These are phyloP conservation scores for Thelonectria rubi DNA, from an alignment of 2,329 filamentous ascomycete genomes.

Conservation along the genomic window DNA sequence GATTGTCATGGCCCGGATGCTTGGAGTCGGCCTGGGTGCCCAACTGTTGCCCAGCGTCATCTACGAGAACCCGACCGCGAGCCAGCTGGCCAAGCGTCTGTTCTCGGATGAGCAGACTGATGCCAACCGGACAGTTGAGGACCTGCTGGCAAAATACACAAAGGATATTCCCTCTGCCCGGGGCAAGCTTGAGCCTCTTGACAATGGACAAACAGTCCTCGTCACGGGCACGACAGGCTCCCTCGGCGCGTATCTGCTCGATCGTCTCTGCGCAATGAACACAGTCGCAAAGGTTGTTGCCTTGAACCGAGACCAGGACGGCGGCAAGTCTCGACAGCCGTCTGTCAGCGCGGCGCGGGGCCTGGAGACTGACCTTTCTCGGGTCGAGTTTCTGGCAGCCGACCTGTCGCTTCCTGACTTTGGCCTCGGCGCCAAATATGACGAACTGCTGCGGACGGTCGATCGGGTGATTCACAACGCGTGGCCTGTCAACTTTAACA, in stretches of 20 bases:
- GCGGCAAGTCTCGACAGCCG: constrained; percentile 50
- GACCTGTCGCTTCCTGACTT: constrained; percentile 59
- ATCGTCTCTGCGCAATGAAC: constrained; percentile 43
- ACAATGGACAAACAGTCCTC: constrained; percentile 67
- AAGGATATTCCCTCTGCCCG: background rate
- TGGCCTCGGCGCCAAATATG: constrained; percentile 52
- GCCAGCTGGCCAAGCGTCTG: background rate
- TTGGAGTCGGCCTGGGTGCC: background rate
- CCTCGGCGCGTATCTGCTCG: constrained; percentile 77
- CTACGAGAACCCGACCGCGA: constrained; percentile 6
- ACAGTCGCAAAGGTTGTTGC: constrained; percentile 39
- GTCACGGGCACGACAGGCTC: constrained; percentile 91
- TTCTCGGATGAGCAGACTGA: background rate
- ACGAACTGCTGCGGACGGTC: constrained; percentile 18
- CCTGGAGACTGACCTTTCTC: constrained; percentile 47
- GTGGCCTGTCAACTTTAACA: constrained; percentile 60
- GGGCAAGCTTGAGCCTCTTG: constrained; percentile 1
- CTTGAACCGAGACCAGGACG: constrained; percentile 47
- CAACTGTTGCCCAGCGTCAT: background rate
- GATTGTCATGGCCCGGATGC: background rate
- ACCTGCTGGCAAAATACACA: constrained; percentile 2
- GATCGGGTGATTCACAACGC: constrained; percentile 61
- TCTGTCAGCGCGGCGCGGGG: constrained; percentile 50
- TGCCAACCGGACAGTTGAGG: background rate
- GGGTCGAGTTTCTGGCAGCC: constrained; percentile 58